Evolutionary conservation across 345 rosid species (phyloP), one percentile per base, ranked within the genome.

Genomic region (Hibiscus trionum): DNA sequence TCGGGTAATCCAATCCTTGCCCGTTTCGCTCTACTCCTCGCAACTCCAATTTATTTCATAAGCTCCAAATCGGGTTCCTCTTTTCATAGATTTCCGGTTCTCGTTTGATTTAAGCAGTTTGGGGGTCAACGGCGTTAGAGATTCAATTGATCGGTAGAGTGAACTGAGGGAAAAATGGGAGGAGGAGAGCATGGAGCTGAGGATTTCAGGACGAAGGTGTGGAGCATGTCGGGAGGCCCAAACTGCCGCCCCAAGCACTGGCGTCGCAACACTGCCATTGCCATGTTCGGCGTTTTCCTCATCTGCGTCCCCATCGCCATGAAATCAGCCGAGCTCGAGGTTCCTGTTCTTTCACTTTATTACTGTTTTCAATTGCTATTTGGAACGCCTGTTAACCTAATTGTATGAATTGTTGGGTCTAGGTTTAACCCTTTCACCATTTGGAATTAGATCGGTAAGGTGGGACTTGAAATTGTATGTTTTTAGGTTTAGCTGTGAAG

Each of bases 141-240:
- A 21, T 39, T 70, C 29, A 56, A 24, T 58, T 53, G 14, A 59
- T 58, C 37, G 26, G n/a, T 58, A 55, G 65, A 42, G 9, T 57
- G 8, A 70, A 21, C 39, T 39, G 16, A 10, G 66, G 21, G 3
- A 71, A 57, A 10, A 2, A 72, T 84, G 86, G 89, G 91, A 77
- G 96, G 95, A 72, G 96, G 95, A 71, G 97, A 97, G 67, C 93
- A 87, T 69, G 93, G 92, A 14, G 73, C 65, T 19, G 90, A 88
- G 35, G 97, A 92, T 73, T 95, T 95, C 82, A 87, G 99, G 84
- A 75, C 73, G 47, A 95, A 95, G 78, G 99, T 95, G 5, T 95
- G 97, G 99, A 92, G 88, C 76, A 89, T 92, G 97, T 5, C 84
- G 59, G 99, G 99, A 35, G 99, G 99, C 27, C 96, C 99, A 27